These are phyloP conservation scores for Melastoma candidum DNA, from an alignment of 441 rosid species.

Conservation along the genomic window DNA sequence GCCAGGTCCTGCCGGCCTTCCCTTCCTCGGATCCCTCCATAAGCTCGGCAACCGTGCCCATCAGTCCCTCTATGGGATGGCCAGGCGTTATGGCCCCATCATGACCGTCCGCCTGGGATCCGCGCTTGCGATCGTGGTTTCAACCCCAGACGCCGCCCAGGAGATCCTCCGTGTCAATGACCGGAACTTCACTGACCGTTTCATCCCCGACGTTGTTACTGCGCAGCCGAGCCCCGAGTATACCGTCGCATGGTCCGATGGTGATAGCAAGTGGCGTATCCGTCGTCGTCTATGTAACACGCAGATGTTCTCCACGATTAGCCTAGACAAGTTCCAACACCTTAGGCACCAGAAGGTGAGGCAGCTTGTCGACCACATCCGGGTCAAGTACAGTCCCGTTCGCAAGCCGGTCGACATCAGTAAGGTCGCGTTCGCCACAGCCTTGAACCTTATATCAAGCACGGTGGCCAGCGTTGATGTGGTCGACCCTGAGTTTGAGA, in stretches of 20 bases:
- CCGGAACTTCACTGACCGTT: not conserved
- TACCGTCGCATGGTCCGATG: not conserved
- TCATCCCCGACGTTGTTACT: not conserved
- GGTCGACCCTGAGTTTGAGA: not conserved
- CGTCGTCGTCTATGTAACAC: not conserved
- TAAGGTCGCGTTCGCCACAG: slow-evolving; percentile 1
- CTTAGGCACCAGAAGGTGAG: slow-evolving; percentile 7
- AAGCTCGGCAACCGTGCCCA: slow-evolving; percentile 9
- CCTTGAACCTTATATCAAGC: slow-evolving; percentile 1
- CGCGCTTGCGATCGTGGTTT: not conserved
- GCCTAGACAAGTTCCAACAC: slow-evolving; percentile 2
- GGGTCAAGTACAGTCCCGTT: not conserved
- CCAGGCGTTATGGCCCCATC: slow-evolving; percentile 11
- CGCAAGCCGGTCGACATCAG: not conserved
- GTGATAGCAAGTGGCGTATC: slow-evolving; percentile 1
- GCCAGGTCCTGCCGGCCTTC: slow-evolving; percentile 12
- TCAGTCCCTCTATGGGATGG: slow-evolving; percentile 6
- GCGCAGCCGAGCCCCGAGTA: not conserved
- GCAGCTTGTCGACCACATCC: slow-evolving; percentile 9
- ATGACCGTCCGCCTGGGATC: not conserved
- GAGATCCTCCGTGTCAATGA: slow-evolving; percentile 2
- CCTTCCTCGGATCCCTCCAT: slow-evolving; percentile 11
- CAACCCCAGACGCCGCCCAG: slow-evolving; percentile 3
- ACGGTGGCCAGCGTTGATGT: not conserved
- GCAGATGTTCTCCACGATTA: not conserved